Percentiles rank a stretch among this genome's conserved stretches.
Evolutionary conservation across 306 rosid species (phyloP).

Genomic region (Vigna radiata): DNA sequence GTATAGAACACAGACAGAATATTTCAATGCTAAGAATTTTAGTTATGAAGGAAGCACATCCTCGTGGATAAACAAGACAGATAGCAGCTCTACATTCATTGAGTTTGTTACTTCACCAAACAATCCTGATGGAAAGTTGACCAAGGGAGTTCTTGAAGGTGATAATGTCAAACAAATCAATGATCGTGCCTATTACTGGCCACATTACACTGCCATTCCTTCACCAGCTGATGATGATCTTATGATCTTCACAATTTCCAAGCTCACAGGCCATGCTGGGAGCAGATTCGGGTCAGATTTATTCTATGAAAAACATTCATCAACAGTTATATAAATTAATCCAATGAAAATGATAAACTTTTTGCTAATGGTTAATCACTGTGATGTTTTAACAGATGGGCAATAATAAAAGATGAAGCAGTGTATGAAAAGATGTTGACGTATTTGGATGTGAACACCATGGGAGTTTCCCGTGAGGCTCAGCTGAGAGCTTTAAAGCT

Average conservation of each 20-base stretch:
- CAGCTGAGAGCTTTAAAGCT: constrained; percentile 59
- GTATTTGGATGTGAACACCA: not conserved
- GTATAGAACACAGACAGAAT: constrained; percentile 46
- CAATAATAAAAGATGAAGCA: constrained; percentile 55
- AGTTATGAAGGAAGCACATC: constrained; percentile 57
- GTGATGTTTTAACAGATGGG: constrained; percentile 52
- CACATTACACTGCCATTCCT: constrained; percentile 66
- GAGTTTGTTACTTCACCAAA: constrained; percentile 74
- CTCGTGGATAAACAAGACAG: constrained; percentile 41
- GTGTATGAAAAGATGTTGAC: constrained; percentile 54
- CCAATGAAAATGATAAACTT: not conserved
- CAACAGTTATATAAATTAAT: not conserved
- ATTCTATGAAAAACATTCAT: not conserved
- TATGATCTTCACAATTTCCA: constrained; percentile 58
- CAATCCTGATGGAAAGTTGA: constrained; percentile 67
- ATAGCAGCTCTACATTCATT: constrained; percentile 27
- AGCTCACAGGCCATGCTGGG: constrained; percentile 68
- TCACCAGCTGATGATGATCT: constrained; percentile 58
- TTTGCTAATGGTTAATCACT: not conserved
- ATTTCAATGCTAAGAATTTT: constrained; percentile 43
- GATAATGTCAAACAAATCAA: constrained; percentile 47
- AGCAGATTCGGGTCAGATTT: constrained; percentile 53
- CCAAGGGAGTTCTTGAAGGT: constrained; percentile 38
- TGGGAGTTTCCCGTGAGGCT: constrained; percentile 60
- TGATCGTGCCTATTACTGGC: constrained; percentile 66